Conservation (phyloP, 2,329 filamentous ascomycete genomes). For the Tolypocladium pustulatum region DNA sequence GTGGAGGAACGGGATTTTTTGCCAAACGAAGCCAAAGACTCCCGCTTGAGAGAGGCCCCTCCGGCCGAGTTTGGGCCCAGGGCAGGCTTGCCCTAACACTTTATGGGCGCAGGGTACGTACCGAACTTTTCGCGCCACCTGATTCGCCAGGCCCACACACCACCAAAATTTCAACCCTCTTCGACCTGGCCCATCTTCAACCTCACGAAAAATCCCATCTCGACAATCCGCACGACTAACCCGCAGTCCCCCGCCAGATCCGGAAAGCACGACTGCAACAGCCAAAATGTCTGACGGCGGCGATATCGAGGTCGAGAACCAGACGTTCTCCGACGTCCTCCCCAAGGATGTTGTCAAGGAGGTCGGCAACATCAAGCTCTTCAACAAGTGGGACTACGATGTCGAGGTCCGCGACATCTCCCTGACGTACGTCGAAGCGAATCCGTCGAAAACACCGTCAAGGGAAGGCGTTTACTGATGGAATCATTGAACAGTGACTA, state of each 20-base stretch:
- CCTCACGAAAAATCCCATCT: conserved; percentile 25
- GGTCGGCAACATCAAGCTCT: conserved; percentile 89
- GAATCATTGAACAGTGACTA: conserved; percentile 64
- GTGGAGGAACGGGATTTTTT: conserved; percentile 22
- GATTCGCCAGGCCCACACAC: conserved; percentile 25
- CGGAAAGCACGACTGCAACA: conserved; percentile 27
- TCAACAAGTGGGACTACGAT: conserved; percentile 98
- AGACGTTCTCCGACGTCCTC: conserved; percentile 66
- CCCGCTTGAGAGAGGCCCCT: conserved; percentile 14
- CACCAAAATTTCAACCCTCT: conserved; percentile 26
- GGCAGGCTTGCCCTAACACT: conserved; percentile 32
- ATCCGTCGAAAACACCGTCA: background rate
- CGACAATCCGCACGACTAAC: conserved; percentile 28
- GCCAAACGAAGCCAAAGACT: conserved; percentile 17
- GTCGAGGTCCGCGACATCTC: conserved; percentile 99
- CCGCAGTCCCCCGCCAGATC: conserved; percentile 24
- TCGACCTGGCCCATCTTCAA: conserved; percentile 21
- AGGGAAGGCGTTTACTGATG: conserved; percentile 16
- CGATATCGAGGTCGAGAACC: conserved; percentile 85
- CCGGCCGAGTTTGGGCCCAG: conserved; percentile 21
- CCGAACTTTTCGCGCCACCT: conserved; percentile 13
- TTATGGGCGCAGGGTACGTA: conserved; percentile 16
- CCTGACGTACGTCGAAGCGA: conserved; percentile 64
- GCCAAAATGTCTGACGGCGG: conserved; percentile 84
- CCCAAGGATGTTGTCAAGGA: conserved; percentile 87